Evolutionary conservation across 2,329 filamentous ascomycete genomes (phyloP), one percentile per base, ranked within the genome.

Genomic region (Pseudogymnoascus sp.): DNA sequence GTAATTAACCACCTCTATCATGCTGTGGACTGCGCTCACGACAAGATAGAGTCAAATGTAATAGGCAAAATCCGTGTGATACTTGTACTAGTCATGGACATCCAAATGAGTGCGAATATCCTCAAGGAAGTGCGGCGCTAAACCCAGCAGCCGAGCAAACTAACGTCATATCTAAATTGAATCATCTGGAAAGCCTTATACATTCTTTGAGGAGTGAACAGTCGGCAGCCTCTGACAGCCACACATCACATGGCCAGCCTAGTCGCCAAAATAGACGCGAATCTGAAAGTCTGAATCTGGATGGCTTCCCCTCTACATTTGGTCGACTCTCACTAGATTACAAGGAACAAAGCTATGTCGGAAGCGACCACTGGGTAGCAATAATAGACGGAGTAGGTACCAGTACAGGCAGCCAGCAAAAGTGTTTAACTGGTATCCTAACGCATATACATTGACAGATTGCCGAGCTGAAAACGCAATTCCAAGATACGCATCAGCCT

Each of bases 311-410:
- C 4, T 28, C 43, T 50, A 66, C 63, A 14, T 63, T 70, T 63
- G 70, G 67, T 12, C 62, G 64, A 16, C 66, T 70, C 33, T 65
- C 62, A 16, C 65, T 70, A 14, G 64, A 70, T 43, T 65, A 70
- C 61, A 72, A 74, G 61, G 76, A 75, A 12, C 77, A 77, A 33
- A 82, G 78, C 22, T 85, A 83, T 66, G 79, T 85, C 3, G 83
- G 82, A 1, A 81, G 80, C 4, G 82, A 81, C 60, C 82, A 85
- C 59, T 84, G 82, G 65, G 79, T 83, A 76, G 83, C 83, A 2
- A 83, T 85, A 71, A 71, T 85, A 7, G 81, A 84, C 66, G 82
- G 84, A 73, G 82, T 84, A 68, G 76, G 80, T 50, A 16, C 35
- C 12, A n/a, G 59, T 37, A 33, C 59, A 40, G 26, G 41, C 8